Base-by-base conservation (phyloP, 2,329 filamentous ascomycete species). In the Aspergillus oerlinghausenensis region DNA sequence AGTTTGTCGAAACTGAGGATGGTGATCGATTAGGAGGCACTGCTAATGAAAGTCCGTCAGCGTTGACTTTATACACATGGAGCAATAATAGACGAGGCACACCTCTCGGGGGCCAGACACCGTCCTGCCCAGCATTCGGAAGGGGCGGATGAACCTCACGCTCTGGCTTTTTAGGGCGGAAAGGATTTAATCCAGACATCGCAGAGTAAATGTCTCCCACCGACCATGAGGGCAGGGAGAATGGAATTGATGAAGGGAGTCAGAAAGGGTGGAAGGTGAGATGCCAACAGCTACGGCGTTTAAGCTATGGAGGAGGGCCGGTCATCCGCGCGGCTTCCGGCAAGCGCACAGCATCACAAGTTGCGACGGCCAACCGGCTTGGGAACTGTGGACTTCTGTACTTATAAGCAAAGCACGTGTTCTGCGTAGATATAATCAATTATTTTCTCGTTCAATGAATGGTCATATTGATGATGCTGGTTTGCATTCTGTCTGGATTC, bases 121-220 rank as follows among this genome's bases (percentile, higher is more conserved):
- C 43, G 14, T 50, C 52, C 4, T 29, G n/a, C 29, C 43, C 29
- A 19, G 21, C 51, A 28, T 42, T 49, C 61, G 60, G 61, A 59
- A 62, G 54, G 48, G 48, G 55, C 56, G 58, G 63, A 55, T 71
- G 57, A 26, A 56, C 64, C 66, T 69, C 64, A 66, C 71, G 66
- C 57, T 67, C 66, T 60, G 67, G 58, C 56, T 72, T 73, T 64
- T 67, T 77, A 74, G 69, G 73, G 71, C 78, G 77, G 71, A 80
- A 80, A 68, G 78, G 77, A 77, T 80, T 80, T 70, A 70, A 76
- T 66, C 73, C 75, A 74, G 76, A 75, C 76, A 79, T 79, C 65
- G 69, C 68, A 68, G 64, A 64, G 61, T 58, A 64, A 54, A 56
- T 63, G 60, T 50, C 58, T 51, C 59, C 63, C 58, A 56, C 62